phyloP scores from a whole-genome alignment of 2,329 filamentous ascomycete species.

The Fusarium phyllophilum region DNA sequence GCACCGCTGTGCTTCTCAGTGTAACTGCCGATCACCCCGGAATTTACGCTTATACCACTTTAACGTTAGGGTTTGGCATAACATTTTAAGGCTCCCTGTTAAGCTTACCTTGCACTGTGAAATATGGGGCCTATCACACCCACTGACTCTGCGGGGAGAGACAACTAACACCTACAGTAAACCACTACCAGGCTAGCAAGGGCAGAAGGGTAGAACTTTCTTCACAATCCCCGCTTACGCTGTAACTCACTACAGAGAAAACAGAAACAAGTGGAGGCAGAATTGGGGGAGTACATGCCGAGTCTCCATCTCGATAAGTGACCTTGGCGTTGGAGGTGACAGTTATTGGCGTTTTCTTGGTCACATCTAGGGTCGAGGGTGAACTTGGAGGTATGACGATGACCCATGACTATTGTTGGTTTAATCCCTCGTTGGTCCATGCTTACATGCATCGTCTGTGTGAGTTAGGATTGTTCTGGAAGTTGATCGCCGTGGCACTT shows the following conservation, averaged over 20 bases:
- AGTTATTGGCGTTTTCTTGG: not conserved
- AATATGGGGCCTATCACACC: slow-evolving; percentile 11
- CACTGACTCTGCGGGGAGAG: not conserved
- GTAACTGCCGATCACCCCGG: slow-evolving; percentile 26
- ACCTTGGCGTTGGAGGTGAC: slow-evolving; percentile 14
- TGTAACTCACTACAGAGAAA: not conserved
- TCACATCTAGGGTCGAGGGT: not conserved
- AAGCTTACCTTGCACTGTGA: slow-evolving; percentile 30
- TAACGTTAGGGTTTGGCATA: slow-evolving; percentile 20
- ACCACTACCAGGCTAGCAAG: not conserved
- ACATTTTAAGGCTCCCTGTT: slow-evolving; percentile 18
- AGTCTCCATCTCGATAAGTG: slow-evolving; percentile 1
- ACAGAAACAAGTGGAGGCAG: not conserved
- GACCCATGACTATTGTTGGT: not conserved
- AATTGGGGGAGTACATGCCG: slow-evolving; percentile 2
- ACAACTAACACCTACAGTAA: not conserved
- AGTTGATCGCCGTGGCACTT: slow-evolving; percentile 32
- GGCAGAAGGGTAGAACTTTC: not conserved
- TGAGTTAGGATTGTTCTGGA: not conserved
- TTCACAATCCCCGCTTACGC: not conserved
- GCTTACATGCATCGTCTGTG: slow-evolving; percentile 1
- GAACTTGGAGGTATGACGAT: not conserved
- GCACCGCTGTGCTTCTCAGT: slow-evolving; percentile 19
- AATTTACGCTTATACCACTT: slow-evolving; percentile 25
- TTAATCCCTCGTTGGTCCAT: slow-evolving; percentile 32